A percentile compares a stretch with the other conserved stretches of the same genome.
These are phyloP conservation scores for Fusarium sp. DNA, from an alignment of 2,329 filamentous ascomycete genomes.

Conservation along the genomic window DNA sequence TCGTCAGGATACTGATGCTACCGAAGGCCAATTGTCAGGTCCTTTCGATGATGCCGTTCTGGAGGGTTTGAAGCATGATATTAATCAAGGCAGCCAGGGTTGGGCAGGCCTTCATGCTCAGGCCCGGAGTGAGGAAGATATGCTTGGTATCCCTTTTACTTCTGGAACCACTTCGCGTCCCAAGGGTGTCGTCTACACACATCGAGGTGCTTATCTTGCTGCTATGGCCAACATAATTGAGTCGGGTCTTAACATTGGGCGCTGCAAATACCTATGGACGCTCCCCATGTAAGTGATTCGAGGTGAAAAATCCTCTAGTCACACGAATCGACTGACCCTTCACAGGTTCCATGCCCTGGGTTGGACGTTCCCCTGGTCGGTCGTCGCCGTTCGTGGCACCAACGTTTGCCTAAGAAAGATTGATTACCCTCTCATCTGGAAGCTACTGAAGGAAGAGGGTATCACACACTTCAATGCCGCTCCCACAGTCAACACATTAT, in stretches of 20 bases:
- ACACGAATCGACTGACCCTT: constrained; percentile 2
- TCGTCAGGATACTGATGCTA: constrained; percentile 80
- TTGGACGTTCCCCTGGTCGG: constrained; percentile 94
- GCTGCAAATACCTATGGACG: constrained; percentile 91
- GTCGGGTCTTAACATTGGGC: constrained; percentile 82
- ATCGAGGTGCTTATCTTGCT: constrained; percentile 89
- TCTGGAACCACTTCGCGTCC: constrained; percentile 92
- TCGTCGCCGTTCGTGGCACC: constrained; percentile 94
- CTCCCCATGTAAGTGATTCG: constrained; percentile 83
- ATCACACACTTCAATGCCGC: constrained; percentile 97
- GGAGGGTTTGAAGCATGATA: constrained; percentile 83
- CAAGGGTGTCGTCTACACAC: constrained; percentile 94
- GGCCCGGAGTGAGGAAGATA: constrained; percentile 80
- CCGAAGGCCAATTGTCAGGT: constrained; percentile 79
- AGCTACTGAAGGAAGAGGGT: constrained; percentile 84
- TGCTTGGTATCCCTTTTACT: constrained; percentile 92
- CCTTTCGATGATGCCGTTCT: constrained; percentile 87
- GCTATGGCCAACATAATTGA: constrained; percentile 90
- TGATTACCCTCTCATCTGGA: constrained; percentile 95
- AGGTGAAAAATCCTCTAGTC: background rate
- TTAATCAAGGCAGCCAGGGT: constrained; percentile 73
- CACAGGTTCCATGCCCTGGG: constrained; percentile 74
- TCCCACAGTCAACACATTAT: constrained; percentile 94
- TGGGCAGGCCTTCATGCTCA: constrained; percentile 85
- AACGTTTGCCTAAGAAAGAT: constrained; percentile 96